Conservation (phyloP, 73 alveolate species). For the Paramecium tetraurelia region DNA sequence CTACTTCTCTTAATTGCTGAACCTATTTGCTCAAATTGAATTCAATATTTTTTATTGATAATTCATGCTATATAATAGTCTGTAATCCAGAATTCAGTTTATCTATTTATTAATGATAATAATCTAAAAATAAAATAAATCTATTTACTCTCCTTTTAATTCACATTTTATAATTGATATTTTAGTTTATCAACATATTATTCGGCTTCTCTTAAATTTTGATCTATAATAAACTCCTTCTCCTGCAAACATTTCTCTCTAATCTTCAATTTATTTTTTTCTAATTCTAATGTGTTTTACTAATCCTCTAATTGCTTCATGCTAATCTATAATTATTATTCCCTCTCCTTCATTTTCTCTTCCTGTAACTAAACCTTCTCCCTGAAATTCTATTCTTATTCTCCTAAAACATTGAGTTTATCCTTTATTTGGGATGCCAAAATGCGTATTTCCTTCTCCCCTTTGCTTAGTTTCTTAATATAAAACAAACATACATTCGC, state of each 20-base stretch:
- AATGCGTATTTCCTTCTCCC: not conserved
- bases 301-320: not conserved
- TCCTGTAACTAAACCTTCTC: not conserved
- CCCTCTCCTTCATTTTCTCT: not conserved
- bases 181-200: not conserved
- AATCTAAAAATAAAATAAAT: not conserved
- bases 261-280: not conserved
- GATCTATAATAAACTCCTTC: not conserved
- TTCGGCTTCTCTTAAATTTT: not conserved
- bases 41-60: not conserved
- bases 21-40: not conserved
- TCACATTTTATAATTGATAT: not conserved
- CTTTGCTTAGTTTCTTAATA: slow-evolving; percentile 19
- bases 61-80: not conserved
- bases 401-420: not conserved
- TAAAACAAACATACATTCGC: not conserved
- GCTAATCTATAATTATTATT: not conserved
- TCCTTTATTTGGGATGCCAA: not conserved
- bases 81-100: slow-evolving; percentile 11
- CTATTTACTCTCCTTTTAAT: not conserved
- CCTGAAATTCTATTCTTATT: not conserved
- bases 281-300: not conserved
- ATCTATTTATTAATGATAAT: slow-evolving; percentile 37
- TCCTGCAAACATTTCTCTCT: not conserved
- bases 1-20: not conserved